A percentile compares a stretch with the other conserved stretches of the same genome.
phyloP scores from a whole-genome alignment of 805 yeast species.

The Pichia rugopelliculosa region DNA sequence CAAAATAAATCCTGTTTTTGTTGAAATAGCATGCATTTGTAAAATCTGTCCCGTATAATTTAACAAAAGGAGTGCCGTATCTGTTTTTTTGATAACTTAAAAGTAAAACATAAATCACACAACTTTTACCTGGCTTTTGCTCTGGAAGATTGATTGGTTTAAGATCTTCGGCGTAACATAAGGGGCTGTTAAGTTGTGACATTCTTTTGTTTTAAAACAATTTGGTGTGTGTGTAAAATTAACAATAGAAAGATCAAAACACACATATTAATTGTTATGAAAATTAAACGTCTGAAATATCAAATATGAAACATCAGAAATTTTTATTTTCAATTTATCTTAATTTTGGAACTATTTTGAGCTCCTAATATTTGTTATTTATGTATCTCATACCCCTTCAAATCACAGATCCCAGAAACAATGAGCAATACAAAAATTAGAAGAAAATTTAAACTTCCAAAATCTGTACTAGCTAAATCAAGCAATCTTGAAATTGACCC shows the following conservation, averaged over 20 bases:
- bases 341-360: too few species aligned
- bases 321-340: background rate
- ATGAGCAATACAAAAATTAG: background rate
- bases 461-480: constrained; percentile 9
- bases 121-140: background rate
- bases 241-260: too few species aligned
- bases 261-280: too few species aligned
- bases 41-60: constrained; percentile 19
- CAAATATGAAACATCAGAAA: too few species aligned
- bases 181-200: background rate
- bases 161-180: background rate
- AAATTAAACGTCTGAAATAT: too few species aligned
- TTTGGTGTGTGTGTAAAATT: too few species aligned
- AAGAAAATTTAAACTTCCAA: constrained; percentile 13
- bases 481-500: constrained; percentile 1
- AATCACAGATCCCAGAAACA: background rate
- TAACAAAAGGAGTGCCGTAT: constrained; percentile 1
- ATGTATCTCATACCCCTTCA: too few species aligned
- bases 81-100: background rate
- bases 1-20: background rate
- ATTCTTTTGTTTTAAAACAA: background rate
- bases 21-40: constrained; percentile 11
- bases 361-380: too few species aligned
- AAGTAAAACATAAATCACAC: background rate
- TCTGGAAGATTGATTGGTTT: background rate